phyloP scores from a whole-genome alignment of 2,329 filamentous ascomycete genomes.

The Colletotrichum musae region DNA sequence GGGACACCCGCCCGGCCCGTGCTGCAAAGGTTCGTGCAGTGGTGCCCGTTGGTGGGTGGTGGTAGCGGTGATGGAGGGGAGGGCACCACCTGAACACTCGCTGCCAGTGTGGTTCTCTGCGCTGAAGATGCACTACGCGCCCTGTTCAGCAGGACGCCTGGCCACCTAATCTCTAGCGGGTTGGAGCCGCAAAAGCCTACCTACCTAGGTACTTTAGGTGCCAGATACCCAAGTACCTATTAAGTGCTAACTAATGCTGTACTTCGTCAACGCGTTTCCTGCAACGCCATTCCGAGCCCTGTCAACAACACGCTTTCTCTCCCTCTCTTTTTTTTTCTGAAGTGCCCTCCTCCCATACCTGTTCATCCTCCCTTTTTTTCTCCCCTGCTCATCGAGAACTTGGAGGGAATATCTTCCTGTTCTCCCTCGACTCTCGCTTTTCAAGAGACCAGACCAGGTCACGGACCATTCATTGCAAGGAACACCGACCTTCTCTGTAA shows the following conservation, averaged over 20 bases:
- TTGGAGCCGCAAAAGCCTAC: too few species aligned
- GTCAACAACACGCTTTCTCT: constrained; percentile 27
- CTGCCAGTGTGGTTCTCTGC: too few species aligned
- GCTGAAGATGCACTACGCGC: too few species aligned
- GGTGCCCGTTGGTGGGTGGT: constrained; percentile 1
- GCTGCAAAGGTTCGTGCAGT: constrained; percentile 10
- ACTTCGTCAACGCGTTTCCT: constrained; percentile 23
- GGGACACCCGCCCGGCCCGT: constrained; percentile 6
- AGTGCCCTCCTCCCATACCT: neutral
- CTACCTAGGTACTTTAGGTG: too few species aligned
- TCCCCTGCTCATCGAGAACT: neutral
- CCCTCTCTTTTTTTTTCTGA: constrained; percentile 1
- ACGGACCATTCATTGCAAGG: neutral
- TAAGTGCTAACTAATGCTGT: neutral
- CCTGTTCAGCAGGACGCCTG: too few species aligned
- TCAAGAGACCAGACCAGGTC: neutral
- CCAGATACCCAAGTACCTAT: too few species aligned
- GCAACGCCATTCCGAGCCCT: constrained; percentile 14
- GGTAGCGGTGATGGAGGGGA: neutral
- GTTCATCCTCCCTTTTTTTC: neutral
- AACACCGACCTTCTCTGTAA: neutral
- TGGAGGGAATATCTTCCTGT: constrained; percentile 1
- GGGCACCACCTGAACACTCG: too few species aligned
- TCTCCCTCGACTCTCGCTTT: constrained; percentile 5
- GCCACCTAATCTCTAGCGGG: too few species aligned